A percentile compares a stretch with the other conserved stretches of the same genome.
Evolutionary conservation across 1,284 basidiomycete genomes (phyloP).

Genomic region (Apiotrichum akiyoshidainum): DNA sequence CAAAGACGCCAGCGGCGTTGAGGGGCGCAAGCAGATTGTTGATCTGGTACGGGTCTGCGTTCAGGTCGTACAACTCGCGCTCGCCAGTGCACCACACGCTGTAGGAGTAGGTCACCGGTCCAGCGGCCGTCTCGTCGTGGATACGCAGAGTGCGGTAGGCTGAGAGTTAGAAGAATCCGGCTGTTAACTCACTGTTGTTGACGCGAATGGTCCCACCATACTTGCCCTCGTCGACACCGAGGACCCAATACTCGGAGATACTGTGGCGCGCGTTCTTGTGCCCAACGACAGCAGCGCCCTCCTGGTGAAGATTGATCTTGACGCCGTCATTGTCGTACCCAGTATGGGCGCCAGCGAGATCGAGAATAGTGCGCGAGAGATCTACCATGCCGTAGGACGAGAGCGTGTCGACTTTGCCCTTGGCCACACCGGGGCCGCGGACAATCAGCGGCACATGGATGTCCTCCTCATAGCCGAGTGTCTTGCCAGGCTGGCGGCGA

Average conservation of each 20-base stretch:
- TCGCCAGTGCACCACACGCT: constrained; percentile 47
- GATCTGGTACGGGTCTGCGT: constrained; percentile 36
- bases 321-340: constrained; percentile 37
- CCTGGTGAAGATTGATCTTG: constrained; percentile 28
- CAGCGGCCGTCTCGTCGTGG: constrained; percentile 21
- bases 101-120: constrained; percentile 26
- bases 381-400: constrained; percentile 37
- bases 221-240: constrained; percentile 33
- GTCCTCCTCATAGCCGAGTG: constrained; percentile 43
- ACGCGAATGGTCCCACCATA: constrained; percentile 19
- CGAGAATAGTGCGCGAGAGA: constrained; percentile 38
- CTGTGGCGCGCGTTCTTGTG: constrained; percentile 24
- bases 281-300: not conserved
- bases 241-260: constrained; percentile 40
- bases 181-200: constrained; percentile 26
- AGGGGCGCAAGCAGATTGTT: constrained; percentile 29
- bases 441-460: constrained; percentile 35
- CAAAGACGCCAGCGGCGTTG: constrained; percentile 23
- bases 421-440: constrained; percentile 32
- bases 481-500: constrained; percentile 43
- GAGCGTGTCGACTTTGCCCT: constrained; percentile 22
- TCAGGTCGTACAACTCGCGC: constrained; percentile 42
- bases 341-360: constrained; percentile 37
- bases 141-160: constrained; percentile 39
- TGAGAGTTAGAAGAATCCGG: not conserved